Conservation (phyloP, 2,329 filamentous ascomycete species). For the Monilinia fructicola region DNA sequence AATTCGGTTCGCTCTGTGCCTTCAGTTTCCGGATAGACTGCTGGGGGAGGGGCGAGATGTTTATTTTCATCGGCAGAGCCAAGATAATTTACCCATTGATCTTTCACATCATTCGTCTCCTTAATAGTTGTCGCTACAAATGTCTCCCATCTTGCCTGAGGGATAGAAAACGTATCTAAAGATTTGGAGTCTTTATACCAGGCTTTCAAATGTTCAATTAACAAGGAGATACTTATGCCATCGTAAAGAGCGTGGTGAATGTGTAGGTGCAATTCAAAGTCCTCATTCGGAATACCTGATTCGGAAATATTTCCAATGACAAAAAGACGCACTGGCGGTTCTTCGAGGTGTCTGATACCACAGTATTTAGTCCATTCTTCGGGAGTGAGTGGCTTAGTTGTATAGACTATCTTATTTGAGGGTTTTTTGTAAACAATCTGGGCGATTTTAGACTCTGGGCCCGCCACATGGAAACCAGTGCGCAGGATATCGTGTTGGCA, state of each 20-base stretch:
- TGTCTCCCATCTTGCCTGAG: constrained; percentile 45
- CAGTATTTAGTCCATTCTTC: constrained; percentile 19
- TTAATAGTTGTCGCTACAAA: background rate
- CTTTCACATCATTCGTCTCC: constrained; percentile 9
- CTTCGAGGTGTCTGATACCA: constrained; percentile 24
- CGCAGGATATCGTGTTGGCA: constrained; percentile 62
- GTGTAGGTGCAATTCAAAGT: constrained; percentile 46
- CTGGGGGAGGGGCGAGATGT: background rate
- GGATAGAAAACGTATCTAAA: constrained; percentile 25
- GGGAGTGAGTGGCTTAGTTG: constrained; percentile 17
- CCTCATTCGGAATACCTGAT: background rate
- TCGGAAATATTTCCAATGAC: constrained; percentile 22
- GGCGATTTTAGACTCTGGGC: constrained; percentile 53
- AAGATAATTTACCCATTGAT: constrained; percentile 19
- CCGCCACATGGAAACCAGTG: constrained; percentile 56
- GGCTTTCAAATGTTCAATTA: constrained; percentile 50
- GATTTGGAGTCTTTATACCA: constrained; percentile 42
- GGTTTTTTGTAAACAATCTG: constrained; percentile 58
- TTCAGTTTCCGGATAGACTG: background rate
- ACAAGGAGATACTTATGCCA: constrained; percentile 68
- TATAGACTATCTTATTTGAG: constrained; percentile 41
- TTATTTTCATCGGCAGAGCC: background rate
- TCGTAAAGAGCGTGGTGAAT: constrained; percentile 92
- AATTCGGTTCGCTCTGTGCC: constrained; percentile 36
- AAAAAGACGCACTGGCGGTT: constrained; percentile 35